These are phyloP conservation scores for Sparassis latifolia DNA, from an alignment of 1,284 basidiomycete genomes.

Conservation along the genomic window DNA sequence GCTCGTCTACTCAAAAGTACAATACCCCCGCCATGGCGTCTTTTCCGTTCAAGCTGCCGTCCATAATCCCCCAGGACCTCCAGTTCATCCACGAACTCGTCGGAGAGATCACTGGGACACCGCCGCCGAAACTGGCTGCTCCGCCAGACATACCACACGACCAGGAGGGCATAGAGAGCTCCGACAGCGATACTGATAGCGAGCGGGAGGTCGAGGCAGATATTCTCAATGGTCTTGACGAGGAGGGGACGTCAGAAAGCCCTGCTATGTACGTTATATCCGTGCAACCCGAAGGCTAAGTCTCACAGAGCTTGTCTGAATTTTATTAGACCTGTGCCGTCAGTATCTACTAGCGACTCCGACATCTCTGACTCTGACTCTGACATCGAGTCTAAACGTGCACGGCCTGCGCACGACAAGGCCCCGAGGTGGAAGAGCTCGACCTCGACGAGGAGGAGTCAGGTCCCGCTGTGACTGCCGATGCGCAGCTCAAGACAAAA, in stretches of 20 bases:
- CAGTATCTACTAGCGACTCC: slow-evolving; percentile 25
- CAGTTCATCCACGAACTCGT: slow-evolving; percentile 64
- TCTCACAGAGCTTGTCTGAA: neutral
- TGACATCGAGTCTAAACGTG: slow-evolving; percentile 27
- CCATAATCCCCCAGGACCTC: slow-evolving; percentile 61
- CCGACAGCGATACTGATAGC: slow-evolving; percentile 34
- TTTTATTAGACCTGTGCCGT: slow-evolving; percentile 10
- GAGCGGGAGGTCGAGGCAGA: slow-evolving; percentile 67
- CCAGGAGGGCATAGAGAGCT: slow-evolving; percentile 34
- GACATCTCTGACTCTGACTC: slow-evolving; percentile 36
- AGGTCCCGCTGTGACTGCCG: slow-evolving; percentile 30
- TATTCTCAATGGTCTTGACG: slow-evolving; percentile 32
- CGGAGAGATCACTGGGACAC: slow-evolving; percentile 26
- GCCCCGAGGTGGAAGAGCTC: slow-evolving; percentile 20
- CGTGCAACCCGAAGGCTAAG: neutral
- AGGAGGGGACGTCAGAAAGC: slow-evolving; percentile 24
- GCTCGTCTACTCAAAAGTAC: too few relatives aligned
- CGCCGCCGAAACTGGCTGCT: slow-evolving; percentile 5
- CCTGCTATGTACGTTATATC: slow-evolving; percentile 12
- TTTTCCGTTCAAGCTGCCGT: slow-evolving; percentile 49
- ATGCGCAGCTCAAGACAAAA: slow-evolving; percentile 50
- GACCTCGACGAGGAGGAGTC: slow-evolving; percentile 44
- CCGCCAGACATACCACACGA: neutral
- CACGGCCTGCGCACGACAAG: slow-evolving; percentile 10
- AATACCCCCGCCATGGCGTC: slow-evolving; percentile 10